These are phyloP conservation scores for Plasmodium ovale DNA, from an alignment of 169 alveolate species.

Conservation along the genomic window DNA sequence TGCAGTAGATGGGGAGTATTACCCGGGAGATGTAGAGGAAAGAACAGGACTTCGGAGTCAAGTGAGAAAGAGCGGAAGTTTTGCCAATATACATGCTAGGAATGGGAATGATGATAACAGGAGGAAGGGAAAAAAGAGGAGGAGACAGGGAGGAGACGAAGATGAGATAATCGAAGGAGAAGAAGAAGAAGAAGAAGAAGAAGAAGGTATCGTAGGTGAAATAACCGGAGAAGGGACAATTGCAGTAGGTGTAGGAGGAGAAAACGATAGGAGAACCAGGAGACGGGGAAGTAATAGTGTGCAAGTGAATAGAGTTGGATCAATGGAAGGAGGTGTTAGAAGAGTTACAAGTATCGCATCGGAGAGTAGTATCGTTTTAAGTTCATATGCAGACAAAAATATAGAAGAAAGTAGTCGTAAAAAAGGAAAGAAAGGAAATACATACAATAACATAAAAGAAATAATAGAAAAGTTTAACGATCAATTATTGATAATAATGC, in stretches of 20 bases:
- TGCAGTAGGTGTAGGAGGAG: neutral
- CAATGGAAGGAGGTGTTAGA: neutral
- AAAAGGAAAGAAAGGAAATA: slow-evolving; percentile 60
- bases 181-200: slow-evolving; percentile 3
- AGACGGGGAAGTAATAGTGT: neutral
- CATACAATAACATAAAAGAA: slow-evolving; percentile 67
- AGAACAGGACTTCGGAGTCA: neutral
- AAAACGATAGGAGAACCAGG: neutral
- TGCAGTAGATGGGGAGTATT: neutral
- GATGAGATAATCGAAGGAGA: neutral
- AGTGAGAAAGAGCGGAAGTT: neutral
- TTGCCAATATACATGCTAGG: neutral
- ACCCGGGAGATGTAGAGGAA: neutral
- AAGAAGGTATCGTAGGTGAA: neutral
- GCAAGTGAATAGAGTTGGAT: neutral
- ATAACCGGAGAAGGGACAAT: slow-evolving; percentile 4
- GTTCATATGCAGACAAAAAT: slow-evolving; percentile 16
- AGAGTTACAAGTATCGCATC: neutral
- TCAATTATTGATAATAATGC: slow-evolving; percentile 21
- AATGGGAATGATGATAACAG: neutral
- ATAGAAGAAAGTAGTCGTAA: slow-evolving; percentile 5
- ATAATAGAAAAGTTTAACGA: slow-evolving; percentile 66
- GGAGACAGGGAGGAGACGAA: neutral
- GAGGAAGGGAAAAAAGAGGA: neutral
- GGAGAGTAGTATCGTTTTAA: neutral